phyloP scores from a whole-genome alignment of 495 filamentous ascomycete species.

The Penicillium waksmanii region DNA sequence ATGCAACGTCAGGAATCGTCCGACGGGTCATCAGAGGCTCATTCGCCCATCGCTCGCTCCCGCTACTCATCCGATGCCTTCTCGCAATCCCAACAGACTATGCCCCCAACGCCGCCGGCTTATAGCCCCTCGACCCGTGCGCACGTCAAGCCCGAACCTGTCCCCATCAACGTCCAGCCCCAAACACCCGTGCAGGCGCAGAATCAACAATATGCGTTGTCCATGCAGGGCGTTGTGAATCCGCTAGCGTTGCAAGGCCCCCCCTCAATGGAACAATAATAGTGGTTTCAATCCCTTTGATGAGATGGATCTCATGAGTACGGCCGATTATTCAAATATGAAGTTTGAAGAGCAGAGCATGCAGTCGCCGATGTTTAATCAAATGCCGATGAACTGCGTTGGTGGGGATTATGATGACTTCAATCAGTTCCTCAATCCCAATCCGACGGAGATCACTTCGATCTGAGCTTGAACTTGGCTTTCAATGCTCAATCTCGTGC shows the following conservation, averaged over 20 bases:
- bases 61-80: conserved; percentile 44
- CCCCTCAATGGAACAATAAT: conserved; percentile 26
- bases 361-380: conserved; percentile 45
- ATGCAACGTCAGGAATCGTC: conserved; percentile 59
- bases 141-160: conserved; percentile 37
- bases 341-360: conserved; percentile 41
- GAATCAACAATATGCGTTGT: conserved; percentile 27
- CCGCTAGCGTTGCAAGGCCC: conserved; percentile 40
- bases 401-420: conserved; percentile 47
- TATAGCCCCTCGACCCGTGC: conserved; percentile 39
- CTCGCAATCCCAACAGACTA: conserved; percentile 27
- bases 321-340: conserved; percentile 38
- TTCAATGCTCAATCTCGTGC: background rate
- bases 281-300: conserved; percentile 41
- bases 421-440: conserved; percentile 49
- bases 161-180: conserved; percentile 19
- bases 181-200: conserved; percentile 7
- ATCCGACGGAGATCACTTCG: conserved; percentile 48
- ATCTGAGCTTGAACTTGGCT: conserved; percentile 23
- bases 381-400: conserved; percentile 45
- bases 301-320: conserved; percentile 46
- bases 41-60: conserved; percentile 43
- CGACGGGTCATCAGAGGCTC: conserved; percentile 55
- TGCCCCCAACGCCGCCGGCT: conserved; percentile 43
- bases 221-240: conserved; percentile 46